These are phyloP conservation scores for Populus nigra DNA, from an alignment of 345 rosid genomes.

Conservation along the genomic window DNA sequence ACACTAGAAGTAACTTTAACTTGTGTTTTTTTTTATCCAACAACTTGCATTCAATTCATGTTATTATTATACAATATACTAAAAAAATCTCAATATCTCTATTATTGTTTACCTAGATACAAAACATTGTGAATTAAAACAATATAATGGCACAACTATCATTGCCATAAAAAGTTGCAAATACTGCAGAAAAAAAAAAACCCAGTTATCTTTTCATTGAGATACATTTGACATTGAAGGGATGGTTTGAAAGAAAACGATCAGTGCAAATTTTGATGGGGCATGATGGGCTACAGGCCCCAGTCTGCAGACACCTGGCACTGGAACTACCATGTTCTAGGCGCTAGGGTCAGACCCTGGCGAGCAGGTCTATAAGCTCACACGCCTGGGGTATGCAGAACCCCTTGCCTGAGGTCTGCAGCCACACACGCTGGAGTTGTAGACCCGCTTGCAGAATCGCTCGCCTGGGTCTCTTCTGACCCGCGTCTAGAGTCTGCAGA, in stretches of 20 bases:
- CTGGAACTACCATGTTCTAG: accelerated
- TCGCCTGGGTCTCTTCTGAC: too few species aligned
- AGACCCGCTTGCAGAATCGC: accelerated
- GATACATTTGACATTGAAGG: accelerated
- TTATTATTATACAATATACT: too few species aligned
- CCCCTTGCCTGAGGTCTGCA: accelerated
- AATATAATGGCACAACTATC: too few species aligned
- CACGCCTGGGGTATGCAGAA: accelerated
- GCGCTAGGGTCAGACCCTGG: accelerated
- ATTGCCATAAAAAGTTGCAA: accelerated
- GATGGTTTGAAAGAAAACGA: accelerated
- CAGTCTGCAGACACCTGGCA: too few species aligned
- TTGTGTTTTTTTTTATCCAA: too few species aligned
- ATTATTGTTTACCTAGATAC: too few species aligned
- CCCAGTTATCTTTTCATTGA: accelerated
- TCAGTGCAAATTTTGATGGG: too few species aligned
- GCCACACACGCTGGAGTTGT: accelerated
- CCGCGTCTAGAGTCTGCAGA: accelerated
- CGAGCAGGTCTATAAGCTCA: accelerated
- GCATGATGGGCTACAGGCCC: accelerated
- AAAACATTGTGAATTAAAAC: accelerated
- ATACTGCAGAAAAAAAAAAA: too few species aligned
- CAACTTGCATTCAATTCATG: too few species aligned
- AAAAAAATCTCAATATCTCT: too few species aligned
- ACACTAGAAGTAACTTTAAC: too few species aligned